A percentile compares a stretch with the other conserved stretches of the same genome.
Evolutionary conservation across 371 early-diverging fungal genomes (phyloP).

Genomic region (Mortierella polycephala): DNA sequence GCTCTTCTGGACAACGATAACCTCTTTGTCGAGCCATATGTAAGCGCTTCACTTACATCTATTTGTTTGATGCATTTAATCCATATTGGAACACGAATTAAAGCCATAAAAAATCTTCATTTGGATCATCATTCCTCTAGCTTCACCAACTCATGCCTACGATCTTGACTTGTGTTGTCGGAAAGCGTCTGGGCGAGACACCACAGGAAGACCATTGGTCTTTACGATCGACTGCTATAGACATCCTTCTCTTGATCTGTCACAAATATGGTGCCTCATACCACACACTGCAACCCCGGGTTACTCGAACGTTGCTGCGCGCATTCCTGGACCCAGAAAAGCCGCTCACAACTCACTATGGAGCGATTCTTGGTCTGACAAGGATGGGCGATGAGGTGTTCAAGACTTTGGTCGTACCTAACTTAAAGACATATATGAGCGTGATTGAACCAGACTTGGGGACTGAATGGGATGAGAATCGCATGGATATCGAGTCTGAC

Average conservation of each 20-base stretch:
- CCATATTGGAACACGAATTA: neutral
- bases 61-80: neutral
- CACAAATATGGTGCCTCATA: conserved; percentile 80
- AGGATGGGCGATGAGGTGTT: conserved; percentile 85
- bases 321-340: conserved; percentile 90
- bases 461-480: conserved; percentile 13
- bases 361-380: conserved; percentile 86
- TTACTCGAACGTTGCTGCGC: conserved; percentile 87
- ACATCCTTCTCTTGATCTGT: conserved; percentile 78
- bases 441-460: conserved; percentile 52
- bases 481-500: conserved; percentile 35
- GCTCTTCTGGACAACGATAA: conserved; percentile 92
- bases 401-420: conserved; percentile 79
- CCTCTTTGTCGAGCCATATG: conserved; percentile 98
- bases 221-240: conserved; percentile 82
- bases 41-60: conserved; percentile 55
- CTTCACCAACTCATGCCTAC: conserved; percentile 98
- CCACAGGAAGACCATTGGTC: conserved; percentile 83
- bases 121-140: conserved; percentile 53
- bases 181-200: conserved; percentile 80
- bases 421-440: conserved; percentile 72
- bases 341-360: conserved; percentile 86
- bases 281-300: conserved; percentile 87
- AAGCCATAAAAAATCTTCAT: neutral
- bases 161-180: conserved; percentile 95